Conservation (phyloP, 2,329 filamentous ascomycete species). For the Diplodia intermedia region DNA sequence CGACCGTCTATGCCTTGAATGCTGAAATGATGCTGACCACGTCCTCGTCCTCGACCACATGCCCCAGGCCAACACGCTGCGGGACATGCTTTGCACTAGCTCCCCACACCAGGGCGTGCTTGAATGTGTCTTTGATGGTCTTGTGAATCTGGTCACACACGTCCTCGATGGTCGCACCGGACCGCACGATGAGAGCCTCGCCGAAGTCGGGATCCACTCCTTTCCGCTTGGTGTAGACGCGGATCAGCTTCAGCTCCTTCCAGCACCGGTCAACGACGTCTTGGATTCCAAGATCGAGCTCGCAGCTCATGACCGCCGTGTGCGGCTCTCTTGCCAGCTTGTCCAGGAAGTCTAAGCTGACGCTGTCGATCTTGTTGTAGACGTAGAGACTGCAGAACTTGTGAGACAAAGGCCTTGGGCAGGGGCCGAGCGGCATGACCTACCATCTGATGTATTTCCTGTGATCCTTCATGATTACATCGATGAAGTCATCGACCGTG, state of each 20-base stretch:
- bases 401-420: not conserved
- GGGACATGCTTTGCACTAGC: conserved; percentile 94
- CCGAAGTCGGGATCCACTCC: conserved; percentile 86
- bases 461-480: conserved; percentile 99
- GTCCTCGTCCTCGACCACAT: conserved; percentile 75
- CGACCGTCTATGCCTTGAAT: conserved; percentile 40
- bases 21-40: conserved; percentile 68
- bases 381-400: conserved; percentile 75
- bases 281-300: conserved; percentile 88
- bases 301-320: conserved; percentile 97
- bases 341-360: conserved; percentile 92
- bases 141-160: conserved; percentile 96
- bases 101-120: conserved; percentile 97
- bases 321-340: conserved; percentile 89
- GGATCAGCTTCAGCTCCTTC: conserved; percentile 87
- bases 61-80: conserved; percentile 85
- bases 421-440: not conserved
- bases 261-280: conserved; percentile 96
- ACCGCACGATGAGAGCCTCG: conserved; percentile 91
- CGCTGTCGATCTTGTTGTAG: conserved; percentile 99
- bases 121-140: conserved; percentile 96
- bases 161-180: conserved; percentile 89
- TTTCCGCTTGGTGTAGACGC: conserved; percentile 96
- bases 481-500: conserved; percentile 97
- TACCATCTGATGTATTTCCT: conserved; percentile 87